These are phyloP conservation scores for Naumovozyma castellii DNA, from an alignment of 805 yeast species.

Conservation along the genomic window DNA sequence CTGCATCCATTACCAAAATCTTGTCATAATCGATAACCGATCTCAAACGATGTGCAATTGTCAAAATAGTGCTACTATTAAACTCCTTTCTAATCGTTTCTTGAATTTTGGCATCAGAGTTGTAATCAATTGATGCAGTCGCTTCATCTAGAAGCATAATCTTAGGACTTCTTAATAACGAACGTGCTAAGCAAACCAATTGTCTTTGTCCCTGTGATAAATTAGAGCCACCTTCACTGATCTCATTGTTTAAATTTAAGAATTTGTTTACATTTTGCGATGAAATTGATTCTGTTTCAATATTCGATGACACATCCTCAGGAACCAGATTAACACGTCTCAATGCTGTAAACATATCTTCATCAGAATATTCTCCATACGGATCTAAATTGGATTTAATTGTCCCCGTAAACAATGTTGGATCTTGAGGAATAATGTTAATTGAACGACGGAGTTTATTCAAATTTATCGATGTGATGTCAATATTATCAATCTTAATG, in stretches of 20 bases:
- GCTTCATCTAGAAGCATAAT: constrained; percentile 70
- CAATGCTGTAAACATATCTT: constrained; percentile 57
- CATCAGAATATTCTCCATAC: constrained; percentile 48
- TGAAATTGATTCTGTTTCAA: constrained; percentile 2
- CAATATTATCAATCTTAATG: constrained; percentile 59
- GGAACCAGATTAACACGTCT: constrained; percentile 56
- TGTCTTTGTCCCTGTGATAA: constrained; percentile 77
- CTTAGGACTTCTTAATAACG: constrained; percentile 54
- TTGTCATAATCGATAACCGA: constrained; percentile 72
- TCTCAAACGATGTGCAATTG: constrained; percentile 73
- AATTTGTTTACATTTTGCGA: constrained; percentile 36
- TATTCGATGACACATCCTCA: constrained; percentile 28
- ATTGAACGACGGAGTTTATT: constrained; percentile 57
- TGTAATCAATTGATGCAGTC: constrained; percentile 71
- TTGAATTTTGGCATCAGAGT: constrained; percentile 67
- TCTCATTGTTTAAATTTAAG: constrained; percentile 43
- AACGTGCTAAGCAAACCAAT: constrained; percentile 64
- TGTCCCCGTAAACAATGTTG: constrained; percentile 67
- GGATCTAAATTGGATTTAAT: constrained; percentile 63
- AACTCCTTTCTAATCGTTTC: constrained; percentile 66
- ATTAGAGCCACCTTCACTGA: constrained; percentile 65
- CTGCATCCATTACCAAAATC: constrained; percentile 69
- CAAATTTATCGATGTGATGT: constrained; percentile 58
- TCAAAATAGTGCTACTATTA: constrained; percentile 54
- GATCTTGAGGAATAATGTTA: constrained; percentile 76